Conservation (phyloP, 2,329 filamentous ascomycete genomes). For the Emericellopsis atlantica region DNA sequence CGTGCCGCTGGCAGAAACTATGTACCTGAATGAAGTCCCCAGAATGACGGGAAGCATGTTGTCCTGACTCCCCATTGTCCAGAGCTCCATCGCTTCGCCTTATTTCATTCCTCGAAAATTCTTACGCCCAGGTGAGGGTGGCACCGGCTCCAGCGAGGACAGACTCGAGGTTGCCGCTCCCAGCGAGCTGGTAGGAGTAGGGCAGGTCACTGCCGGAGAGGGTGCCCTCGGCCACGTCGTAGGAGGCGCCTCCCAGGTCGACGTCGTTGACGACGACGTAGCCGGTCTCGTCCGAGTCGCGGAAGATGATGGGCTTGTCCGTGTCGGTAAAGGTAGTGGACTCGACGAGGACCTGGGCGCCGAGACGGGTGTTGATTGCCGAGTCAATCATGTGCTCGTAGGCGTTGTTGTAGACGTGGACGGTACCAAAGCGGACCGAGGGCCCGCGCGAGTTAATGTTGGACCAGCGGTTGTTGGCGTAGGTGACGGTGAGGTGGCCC, state of each 20-base stretch:
- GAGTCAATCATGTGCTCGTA: constrained; percentile 26
- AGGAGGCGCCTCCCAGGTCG: constrained; percentile 28
- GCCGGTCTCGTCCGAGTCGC: constrained; percentile 23
- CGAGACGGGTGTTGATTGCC: constrained; percentile 43
- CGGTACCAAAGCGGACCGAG: constrained; percentile 53
- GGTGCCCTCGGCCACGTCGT: constrained; percentile 35
- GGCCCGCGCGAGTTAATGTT: constrained; percentile 54
- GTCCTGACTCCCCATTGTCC: too few species aligned
- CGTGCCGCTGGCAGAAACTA: too few species aligned
- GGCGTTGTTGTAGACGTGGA: constrained; percentile 44
- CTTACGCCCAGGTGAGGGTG: constrained; percentile 3
- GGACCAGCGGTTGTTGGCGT: constrained; percentile 52
- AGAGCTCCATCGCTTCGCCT: too few species aligned
- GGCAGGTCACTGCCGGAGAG: constrained; percentile 37
- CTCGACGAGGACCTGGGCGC: constrained; percentile 46
- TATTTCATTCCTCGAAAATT: too few species aligned
- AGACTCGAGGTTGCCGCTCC: constrained; percentile 24
- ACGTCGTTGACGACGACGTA: constrained; percentile 26
- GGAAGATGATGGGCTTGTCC: constrained; percentile 16
- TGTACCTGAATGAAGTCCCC: too few species aligned
- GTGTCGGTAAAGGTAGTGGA: constrained; percentile 33
- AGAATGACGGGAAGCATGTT: too few species aligned
- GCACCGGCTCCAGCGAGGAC: constrained; percentile 3
- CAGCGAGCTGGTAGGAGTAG: constrained; percentile 34
- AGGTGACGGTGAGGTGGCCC: constrained; percentile 50